Evolutionary conservation across 2,329 filamentous ascomycete species (phyloP), one percentile per base, ranked within the genome.

Genomic region (Penicillium nordicum): DNA sequence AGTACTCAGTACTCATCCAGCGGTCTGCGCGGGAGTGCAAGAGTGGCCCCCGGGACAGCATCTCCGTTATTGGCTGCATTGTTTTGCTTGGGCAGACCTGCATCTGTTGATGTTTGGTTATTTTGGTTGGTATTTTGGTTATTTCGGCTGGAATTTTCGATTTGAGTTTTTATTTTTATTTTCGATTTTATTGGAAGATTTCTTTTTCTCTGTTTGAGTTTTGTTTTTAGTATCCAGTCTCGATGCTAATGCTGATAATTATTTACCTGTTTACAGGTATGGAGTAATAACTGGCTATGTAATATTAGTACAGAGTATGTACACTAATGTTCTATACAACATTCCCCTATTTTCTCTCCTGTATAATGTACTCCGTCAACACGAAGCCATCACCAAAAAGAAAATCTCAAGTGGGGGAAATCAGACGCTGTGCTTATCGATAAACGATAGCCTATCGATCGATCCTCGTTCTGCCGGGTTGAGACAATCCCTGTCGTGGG

Each of bases 81-180:
- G 90, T 88, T 96, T 96, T 47, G 83, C 91, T 65, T 63, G 62
- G 62, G 62, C 62, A 64, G 57, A 59, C 60, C 49, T 64, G 62
- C 62, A 61, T 57, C 16, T 34, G 44, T 43, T 44, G 44, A 47
- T 52, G 47, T 55, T 55, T 51, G 53, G 46, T 41, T 51, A 43
- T 54, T 52, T 47, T 38, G 38, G 37, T 32, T 25, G 23, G 46
- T 36, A 38, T 38, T 50, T 42, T 41, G 36, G 30, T 41, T 30
- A 25, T 46, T 46, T 46, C 21, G 14, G 18, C 30, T 25, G 11
- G 1, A 25, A 32, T 34, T 46, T 46, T 46, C 44, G 21, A 10
- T 32, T 36, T 51, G 21, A 12, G 12, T 16, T 34, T 43, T 50
- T 23, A 23, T 43, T 50, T 30, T 30, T 14, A 10, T 42, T 23